A percentile compares a stretch with the other conserved stretches of the same genome.
These are phyloP conservation scores for Cercospora zeina DNA, from an alignment of 2,329 filamentous ascomycete genomes.

Conservation along the genomic window DNA sequence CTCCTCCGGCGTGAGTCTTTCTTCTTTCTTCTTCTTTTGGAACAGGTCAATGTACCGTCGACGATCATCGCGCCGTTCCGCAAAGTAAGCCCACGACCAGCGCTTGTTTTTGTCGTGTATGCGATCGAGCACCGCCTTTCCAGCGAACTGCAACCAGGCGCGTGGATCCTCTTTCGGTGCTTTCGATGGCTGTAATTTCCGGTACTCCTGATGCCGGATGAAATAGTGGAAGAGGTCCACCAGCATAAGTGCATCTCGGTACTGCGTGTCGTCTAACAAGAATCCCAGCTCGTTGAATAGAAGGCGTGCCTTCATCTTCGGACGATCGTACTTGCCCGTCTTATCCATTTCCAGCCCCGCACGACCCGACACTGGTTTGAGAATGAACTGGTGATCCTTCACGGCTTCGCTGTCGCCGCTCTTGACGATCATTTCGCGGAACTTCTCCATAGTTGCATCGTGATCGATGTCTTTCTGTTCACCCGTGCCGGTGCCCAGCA, in stretches of 20 bases:
- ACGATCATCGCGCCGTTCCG: conserved; percentile 86
- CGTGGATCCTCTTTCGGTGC: conserved; percentile 84
- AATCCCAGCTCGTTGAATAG: conserved; percentile 97
- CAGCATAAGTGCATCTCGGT: conserved; percentile 96
- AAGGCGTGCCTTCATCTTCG: conserved; percentile 86
- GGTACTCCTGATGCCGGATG: conserved; percentile 95
- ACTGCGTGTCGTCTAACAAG: conserved; percentile 96
- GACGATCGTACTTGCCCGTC: conserved; percentile 72
- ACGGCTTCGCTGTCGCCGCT: conserved; percentile 57
- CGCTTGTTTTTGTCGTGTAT: conserved; percentile 91
- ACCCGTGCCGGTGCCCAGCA: conserved; percentile 80
- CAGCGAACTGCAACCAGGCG: conserved; percentile 91
- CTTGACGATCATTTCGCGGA: conserved; percentile 77
- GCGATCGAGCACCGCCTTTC: conserved; percentile 82
- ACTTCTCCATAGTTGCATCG: conserved; percentile 72
- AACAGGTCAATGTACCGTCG: conserved; percentile 88
- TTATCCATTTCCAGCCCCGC: conserved; percentile 96
- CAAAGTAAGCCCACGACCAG: conserved; percentile 97
- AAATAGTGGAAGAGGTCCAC: conserved; percentile 99
- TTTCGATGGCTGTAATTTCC: conserved; percentile 83
- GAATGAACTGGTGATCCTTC: conserved; percentile 80
- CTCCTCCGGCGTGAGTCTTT: conserved; percentile 67
- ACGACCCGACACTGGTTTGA: conserved; percentile 92
- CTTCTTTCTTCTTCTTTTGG: conserved; percentile 81
- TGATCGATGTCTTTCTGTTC: conserved; percentile 67